Base-by-base conservation (phyloP, 495 filamentous ascomycete genomes). In the Lasiosphaeris hirsuta region DNA sequence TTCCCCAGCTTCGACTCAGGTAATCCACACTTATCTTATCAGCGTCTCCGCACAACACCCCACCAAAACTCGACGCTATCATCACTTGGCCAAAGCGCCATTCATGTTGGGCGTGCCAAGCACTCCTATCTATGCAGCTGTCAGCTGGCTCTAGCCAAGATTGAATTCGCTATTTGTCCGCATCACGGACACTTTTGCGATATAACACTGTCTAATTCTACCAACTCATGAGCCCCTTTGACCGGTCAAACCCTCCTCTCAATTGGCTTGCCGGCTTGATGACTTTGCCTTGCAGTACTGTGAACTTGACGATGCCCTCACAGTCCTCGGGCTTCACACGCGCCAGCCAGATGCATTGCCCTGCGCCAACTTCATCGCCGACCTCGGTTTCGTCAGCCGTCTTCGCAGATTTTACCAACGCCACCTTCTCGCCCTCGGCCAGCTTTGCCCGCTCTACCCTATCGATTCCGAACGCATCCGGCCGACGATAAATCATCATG, bases 261-360 rank as follows among this genome's bases (percentile, higher is more conserved):
- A 98, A 62, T 80, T 96, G 92, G 51, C 80, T 74, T 62, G 83
- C 85, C 19, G 90, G 86, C 77, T 97, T 95, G 38, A 97, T 83
- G 14, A 97, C 86, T 78, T 96, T 97, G 6, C 94, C 95, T 78
- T 96, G 85, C 62, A 97, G 64, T 1, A 98, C 83, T 0, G 95
- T 97, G 70, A 86, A 95, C 69, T 84, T 81, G 40, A 98, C 85
- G 51, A 98, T 87, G 54, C 91, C 92, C 80, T 96, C 94, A 57
- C 95, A 96, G 66, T 98, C 91, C 75, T 94, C 90, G 1, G 95
- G 94, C 65, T 81, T 70, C 9, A 98, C 86, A 35, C 92, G 79
- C 38, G 93, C 94, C 19, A 98, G 75, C 94, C 94, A 98, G 59
- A 98, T 93, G 51, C 92, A 93, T 76, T 96, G 92, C 52, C 80